phyloP scores from a whole-genome alignment of 1,284 basidiomycete genomes.

The Cryptococcus sp. region DNA sequence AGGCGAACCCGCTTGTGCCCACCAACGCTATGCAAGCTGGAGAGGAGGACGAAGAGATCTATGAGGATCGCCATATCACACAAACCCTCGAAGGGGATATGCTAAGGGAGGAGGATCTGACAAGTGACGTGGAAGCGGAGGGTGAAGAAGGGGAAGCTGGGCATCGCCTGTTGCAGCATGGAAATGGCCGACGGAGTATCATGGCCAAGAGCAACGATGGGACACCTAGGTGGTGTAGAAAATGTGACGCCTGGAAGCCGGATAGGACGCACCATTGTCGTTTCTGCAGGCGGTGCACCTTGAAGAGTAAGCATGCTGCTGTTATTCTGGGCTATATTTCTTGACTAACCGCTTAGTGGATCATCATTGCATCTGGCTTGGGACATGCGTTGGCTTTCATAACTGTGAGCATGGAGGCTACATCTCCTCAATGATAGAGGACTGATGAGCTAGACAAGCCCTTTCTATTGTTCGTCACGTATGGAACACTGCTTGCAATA shows the following conservation, averaged over 20 bases:
- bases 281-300: constrained; percentile 66
- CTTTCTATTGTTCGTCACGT: constrained; percentile 74
- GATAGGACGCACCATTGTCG: constrained; percentile 79
- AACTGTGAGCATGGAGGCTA: constrained; percentile 51
- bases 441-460: constrained; percentile 53
- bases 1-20: constrained; percentile 20
- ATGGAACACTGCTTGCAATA: constrained; percentile 58
- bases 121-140: constrained; percentile 8
- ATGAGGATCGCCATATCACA: constrained; percentile 2
- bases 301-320: constrained; percentile 61
- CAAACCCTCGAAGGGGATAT: neutral
- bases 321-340: too few species aligned
- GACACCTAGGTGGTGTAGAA: constrained; percentile 40
- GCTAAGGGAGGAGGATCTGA: neutral
- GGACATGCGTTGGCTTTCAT: constrained; percentile 73
- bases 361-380: constrained; percentile 86
- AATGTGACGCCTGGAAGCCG: constrained; percentile 55
- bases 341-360: too few species aligned
- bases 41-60: constrained; percentile 11
- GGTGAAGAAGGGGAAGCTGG: constrained; percentile 7
- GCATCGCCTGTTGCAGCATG: neutral
- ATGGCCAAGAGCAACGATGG: constrained; percentile 36
- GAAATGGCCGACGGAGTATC: constrained; percentile 6
- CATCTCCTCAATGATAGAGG: neutral
- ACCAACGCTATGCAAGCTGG: constrained; percentile 16